Evolutionary conservation across 2,329 filamentous ascomycete species (phyloP), one percentile per base, ranked within the genome.

Genomic region (Paecilomyces fulvus): DNA sequence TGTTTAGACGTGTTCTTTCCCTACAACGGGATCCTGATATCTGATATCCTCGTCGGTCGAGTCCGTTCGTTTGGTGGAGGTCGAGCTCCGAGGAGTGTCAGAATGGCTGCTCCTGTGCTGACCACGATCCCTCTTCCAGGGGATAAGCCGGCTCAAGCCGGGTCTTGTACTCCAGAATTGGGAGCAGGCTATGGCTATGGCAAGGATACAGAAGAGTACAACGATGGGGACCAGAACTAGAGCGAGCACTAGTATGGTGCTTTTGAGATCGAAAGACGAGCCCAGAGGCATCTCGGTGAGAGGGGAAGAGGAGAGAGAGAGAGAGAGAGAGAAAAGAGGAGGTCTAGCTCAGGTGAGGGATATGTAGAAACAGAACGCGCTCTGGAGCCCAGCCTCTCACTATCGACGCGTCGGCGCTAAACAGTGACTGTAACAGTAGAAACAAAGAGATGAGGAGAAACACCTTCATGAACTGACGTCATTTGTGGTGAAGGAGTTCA

Each of bases 191-290:
- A 79, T 60, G 43, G 72, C 66, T n/a, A 74, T 55, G 54, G 70
- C 66, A 37, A 77, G 64, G 37, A 70, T 62, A 55, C 65, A 64
- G 43, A 75, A 69, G 50, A 78, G 70, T 37, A 79, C 68, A 56
- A 73, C 63, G 58, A 80, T 77, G 46, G 77, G 77, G 55, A 80
- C 73, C 51, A 79, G 64, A 56, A 79, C 69, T 59, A 80, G 67
- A 56, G 72, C 72, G 57, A 76, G 67, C 61, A 78, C 64, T 60
- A 76, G 72, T 61, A 71, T 65, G 56, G 68, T 66, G 56, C 64
- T 73, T 62, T 68, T 72, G 60, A 68, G 64, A 58, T 67, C 61
- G 56, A 64, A 59, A 28, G 64, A 65, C 60, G 66, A 56, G 49
- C 56, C 61, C 57, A 64, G 65, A 61, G 65, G 55, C 66, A 68